These are phyloP conservation scores for Thalassia testudinum DNA, from an alignment of 116 monocot species.

Conservation along the genomic window DNA sequence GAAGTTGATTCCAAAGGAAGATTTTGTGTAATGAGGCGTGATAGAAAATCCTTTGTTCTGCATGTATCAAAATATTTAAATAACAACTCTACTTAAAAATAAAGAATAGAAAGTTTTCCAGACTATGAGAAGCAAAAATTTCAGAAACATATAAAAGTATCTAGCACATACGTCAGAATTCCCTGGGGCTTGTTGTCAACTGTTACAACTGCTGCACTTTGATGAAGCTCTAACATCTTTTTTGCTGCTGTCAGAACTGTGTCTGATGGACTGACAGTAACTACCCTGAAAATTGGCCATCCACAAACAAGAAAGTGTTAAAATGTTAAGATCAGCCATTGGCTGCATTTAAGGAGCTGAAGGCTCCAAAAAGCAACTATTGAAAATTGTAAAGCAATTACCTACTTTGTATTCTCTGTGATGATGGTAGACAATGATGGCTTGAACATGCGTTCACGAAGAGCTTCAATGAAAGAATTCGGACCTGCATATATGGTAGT, in stretches of 20 bases:
- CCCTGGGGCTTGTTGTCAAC: conserved; percentile 79
- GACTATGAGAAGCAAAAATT: conserved; percentile 3
- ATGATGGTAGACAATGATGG: conserved; percentile 89
- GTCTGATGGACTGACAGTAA: conserved; percentile 47
- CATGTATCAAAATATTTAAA: no score
- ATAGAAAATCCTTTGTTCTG: conserved; percentile 89
- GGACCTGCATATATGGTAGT: conserved; percentile 32
- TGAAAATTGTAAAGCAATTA: conserved; percentile 19
- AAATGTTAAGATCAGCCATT: background rate
- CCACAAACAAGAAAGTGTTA: background rate
- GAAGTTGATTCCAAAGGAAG: conserved; percentile 65
- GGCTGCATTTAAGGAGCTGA: background rate
- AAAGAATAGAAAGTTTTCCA: no score
- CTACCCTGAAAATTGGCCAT: conserved; percentile 35
- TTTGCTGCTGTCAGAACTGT: conserved; percentile 76
- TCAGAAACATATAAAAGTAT: background rate
- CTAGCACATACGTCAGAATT: conserved; percentile 64
- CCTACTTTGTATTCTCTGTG: conserved; percentile 95
- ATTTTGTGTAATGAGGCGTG: conserved; percentile 77
- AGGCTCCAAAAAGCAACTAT: no score
- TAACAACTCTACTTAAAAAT: no score
- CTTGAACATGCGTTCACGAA: conserved; percentile 80
- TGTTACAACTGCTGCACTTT: conserved; percentile 59
- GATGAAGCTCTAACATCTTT: conserved; percentile 76
- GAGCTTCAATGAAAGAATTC: conserved; percentile 81